A percentile compares a stretch with the other conserved stretches of the same genome.
phyloP scores from a whole-genome alignment of 768 basidiomycete species.

The Phlebiopsis flavidoalba region DNA sequence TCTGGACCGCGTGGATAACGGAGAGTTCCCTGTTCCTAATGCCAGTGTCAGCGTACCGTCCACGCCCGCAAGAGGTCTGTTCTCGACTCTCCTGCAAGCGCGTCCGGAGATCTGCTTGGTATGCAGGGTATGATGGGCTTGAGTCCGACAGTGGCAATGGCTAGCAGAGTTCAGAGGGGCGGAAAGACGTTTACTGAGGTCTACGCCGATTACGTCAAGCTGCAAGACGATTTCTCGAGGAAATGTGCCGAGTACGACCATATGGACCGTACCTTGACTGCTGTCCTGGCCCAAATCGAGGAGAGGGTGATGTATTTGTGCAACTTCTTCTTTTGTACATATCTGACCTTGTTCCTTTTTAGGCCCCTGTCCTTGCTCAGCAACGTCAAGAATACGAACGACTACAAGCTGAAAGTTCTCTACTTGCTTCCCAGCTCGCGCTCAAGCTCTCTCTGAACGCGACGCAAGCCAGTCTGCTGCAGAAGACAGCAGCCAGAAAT shows the following conservation, averaged over 20 bases:
- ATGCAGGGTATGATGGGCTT: constrained; percentile 58
- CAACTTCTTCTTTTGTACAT: background rate
- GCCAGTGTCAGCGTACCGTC: constrained; percentile 14
- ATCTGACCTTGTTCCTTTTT: background rate
- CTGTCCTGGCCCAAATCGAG: constrained; percentile 85
- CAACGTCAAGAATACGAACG: constrained; percentile 89
- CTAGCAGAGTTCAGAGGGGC: constrained; percentile 70
- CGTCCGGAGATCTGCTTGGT: constrained; percentile 33
- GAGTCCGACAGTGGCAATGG: constrained; percentile 87
- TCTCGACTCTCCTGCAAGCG: constrained; percentile 34
- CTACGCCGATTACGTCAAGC: constrained; percentile 82
- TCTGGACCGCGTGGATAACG: constrained; percentile 64
- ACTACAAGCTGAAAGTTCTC: constrained; percentile 70
- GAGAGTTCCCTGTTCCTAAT: constrained; percentile 59
- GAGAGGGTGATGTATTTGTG: constrained; percentile 58
- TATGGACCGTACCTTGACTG: constrained; percentile 75
- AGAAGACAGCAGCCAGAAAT: constrained; percentile 59
- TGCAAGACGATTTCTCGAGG: constrained; percentile 76
- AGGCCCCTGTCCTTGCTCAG: constrained; percentile 90
- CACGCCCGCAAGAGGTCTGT: constrained; percentile 31
- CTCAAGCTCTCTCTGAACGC: constrained; percentile 69
- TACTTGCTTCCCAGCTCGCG: constrained; percentile 78
- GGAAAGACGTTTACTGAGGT: constrained; percentile 94
- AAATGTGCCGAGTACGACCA: constrained; percentile 81
- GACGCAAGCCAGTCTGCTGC: constrained; percentile 55